Base-by-base conservation (phyloP, 2,329 filamentous ascomycete species). In the Xylariales sp. region DNA sequence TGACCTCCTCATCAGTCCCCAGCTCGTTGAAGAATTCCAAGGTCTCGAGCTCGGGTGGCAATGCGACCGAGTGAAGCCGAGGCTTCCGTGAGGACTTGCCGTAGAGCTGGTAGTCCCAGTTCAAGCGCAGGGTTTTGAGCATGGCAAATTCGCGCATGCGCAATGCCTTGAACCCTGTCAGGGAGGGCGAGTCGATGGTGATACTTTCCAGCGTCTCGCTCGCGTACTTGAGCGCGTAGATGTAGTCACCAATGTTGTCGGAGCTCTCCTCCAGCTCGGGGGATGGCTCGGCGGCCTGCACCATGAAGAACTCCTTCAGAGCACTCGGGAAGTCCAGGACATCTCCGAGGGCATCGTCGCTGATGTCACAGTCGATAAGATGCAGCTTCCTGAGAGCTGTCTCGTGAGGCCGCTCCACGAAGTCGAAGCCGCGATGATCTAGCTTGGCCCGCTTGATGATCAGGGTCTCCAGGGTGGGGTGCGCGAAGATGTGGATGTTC, bases 401-500 rank as follows among this genome's bases (percentile, higher is more conserved):
- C 40, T 67, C 59, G 47, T 70, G 65, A 0, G 69, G 69, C 3
- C 63, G 65, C 51, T 73, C 69, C 8, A 70, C 63, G 14, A 61
- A 55, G 41, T 72, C 67, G 32, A 72, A 73, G 3, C 69, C 69
- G 1, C 61, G 61, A 38, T 71, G 55, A 37, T 69, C 68, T 4
- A 73, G 57, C 43, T 61, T 65, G 10, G 69, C 69, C n/a, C 62
- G 52, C 31, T 56, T 58, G 33, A 73, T 66, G 31, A 60, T 59
- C 4, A 73, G 61, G 5, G 54, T 61, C 47, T 72, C 68, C 15
- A 73, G 60, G 1, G 67, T 68, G 0, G 69, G 69, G 33, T 73
- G 69, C 4, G 65, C 58, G 41, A 73, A 73, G 35, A 73, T 69
- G 53, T 73, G 67, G 32, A 73, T 72, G 45, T 71, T 73, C 42